Evolutionary conservation across 768 basidiomycete species (phyloP).

Genomic region (Mycena indigotica): DNA sequence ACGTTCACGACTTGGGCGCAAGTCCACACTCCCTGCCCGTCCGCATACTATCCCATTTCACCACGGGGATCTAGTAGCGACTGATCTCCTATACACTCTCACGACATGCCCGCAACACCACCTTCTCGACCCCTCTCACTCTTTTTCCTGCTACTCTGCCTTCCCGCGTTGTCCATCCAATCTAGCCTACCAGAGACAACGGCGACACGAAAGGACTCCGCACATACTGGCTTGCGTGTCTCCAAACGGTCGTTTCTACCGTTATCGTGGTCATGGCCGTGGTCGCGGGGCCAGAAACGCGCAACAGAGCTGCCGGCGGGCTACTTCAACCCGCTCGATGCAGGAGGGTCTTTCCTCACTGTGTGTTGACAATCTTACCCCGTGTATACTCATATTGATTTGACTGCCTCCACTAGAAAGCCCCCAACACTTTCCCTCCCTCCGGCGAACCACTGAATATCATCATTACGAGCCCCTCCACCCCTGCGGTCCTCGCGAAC

Average conservation of each 20-base stretch:
- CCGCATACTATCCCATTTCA: too few relatives aligned
- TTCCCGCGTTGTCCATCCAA: slow-evolving; percentile 22
- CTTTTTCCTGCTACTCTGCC: slow-evolving; percentile 24
- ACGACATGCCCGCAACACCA: background rate
- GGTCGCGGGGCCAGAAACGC: slow-evolving; percentile 19
- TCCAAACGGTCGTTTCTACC: too few relatives aligned
- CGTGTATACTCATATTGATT: background rate
- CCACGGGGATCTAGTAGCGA: too few relatives aligned
- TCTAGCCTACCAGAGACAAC: background rate
- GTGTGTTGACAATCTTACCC: slow-evolving; percentile 43
- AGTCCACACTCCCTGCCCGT: background rate
- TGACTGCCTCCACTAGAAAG: slow-evolving; percentile 41
- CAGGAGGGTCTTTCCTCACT: slow-evolving; percentile 72
- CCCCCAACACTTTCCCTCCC: slow-evolving; percentile 59
- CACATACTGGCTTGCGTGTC: too few relatives aligned
- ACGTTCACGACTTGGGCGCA: background rate
- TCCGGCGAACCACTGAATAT: slow-evolving; percentile 87
- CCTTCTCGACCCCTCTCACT: slow-evolving; percentile 2
- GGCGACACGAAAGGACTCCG: background rate
- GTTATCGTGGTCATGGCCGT: slow-evolving; percentile 9
- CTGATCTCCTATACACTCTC: too few relatives aligned
- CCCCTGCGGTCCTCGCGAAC: slow-evolving; percentile 65
- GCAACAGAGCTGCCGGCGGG: slow-evolving; percentile 49
- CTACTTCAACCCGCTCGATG: slow-evolving; percentile 56
- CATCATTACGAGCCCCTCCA: slow-evolving; percentile 79